Percentiles rank a stretch among this genome's conserved stretches.
Evolutionary conservation across 768 basidiomycete genomes (phyloP).

Genomic region (Daedaleopsis sinensis): DNA sequence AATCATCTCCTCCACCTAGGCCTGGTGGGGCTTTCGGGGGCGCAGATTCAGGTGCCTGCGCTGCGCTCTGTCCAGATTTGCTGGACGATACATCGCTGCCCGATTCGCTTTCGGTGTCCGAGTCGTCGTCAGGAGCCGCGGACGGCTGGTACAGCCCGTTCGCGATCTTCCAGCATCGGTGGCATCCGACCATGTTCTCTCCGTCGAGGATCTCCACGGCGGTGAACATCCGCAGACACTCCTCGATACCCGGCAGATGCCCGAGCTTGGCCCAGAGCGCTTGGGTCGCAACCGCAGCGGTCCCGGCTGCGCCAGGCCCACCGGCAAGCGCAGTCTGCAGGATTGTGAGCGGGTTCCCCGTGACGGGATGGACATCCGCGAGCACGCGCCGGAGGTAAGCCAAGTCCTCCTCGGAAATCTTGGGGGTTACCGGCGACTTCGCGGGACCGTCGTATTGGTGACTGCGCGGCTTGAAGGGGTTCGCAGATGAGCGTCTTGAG

Average conservation of each 20-base stretch:
- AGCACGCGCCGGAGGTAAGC: slow-evolving; percentile 72
- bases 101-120: slow-evolving; percentile 22
- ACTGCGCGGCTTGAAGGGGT: slow-evolving; percentile 14
- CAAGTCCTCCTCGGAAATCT: slow-evolving; percentile 56
- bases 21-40: slow-evolving; percentile 4
- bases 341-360: slow-evolving; percentile 51
- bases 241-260: slow-evolving; percentile 66
- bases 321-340: slow-evolving; percentile 40
- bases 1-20: slow-evolving; percentile 3
- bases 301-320: slow-evolving; percentile 5
- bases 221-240: slow-evolving; percentile 86
- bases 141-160: slow-evolving; percentile 58
- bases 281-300: slow-evolving; percentile 36
- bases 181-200: slow-evolving; percentile 93
- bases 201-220: slow-evolving; percentile 92
- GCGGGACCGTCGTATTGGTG: slow-evolving; percentile 9
- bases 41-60: slow-evolving; percentile 1
- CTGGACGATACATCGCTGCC: slow-evolving; percentile 33
- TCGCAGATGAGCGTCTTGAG: slow-evolving; percentile 14
- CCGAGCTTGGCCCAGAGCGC: slow-evolving; percentile 48
- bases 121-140: slow-evolving; percentile 13
- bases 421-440: slow-evolving; percentile 52
- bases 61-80: slow-evolving; percentile 2
- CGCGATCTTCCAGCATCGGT: slow-evolving; percentile 91
- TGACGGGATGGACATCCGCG: slow-evolving; percentile 57